Percentiles rank a stretch among this genome's conserved stretches.
phyloP scores from a whole-genome alignment of 495 filamentous ascomycete genomes.

The Parmelia sp. region DNA sequence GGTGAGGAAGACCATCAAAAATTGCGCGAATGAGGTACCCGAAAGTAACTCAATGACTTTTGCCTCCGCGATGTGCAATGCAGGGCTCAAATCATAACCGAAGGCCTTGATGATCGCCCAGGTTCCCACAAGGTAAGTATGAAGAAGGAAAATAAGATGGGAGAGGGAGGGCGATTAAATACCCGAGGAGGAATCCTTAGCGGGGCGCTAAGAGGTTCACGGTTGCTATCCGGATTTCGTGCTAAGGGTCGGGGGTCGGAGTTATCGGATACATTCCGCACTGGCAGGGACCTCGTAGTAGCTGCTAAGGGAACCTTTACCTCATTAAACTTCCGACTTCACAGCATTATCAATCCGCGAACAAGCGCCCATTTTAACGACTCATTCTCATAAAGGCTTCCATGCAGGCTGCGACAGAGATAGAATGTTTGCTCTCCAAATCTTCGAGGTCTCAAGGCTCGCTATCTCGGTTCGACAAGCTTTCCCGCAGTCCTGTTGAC shows the following conservation, averaged over 20 bases:
- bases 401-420: too few relatives aligned
- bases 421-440: too few relatives aligned
- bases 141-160: constrained; percentile 40
- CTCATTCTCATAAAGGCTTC: too few relatives aligned
- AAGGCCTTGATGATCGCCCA: constrained; percentile 56
- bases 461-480: too few relatives aligned
- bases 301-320: too few relatives aligned
- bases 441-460: too few relatives aligned
- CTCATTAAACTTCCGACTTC: too few relatives aligned
- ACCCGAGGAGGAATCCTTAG: not conserved
- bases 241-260: not conserved
- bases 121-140: constrained; percentile 70
- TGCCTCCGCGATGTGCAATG: constrained; percentile 72
- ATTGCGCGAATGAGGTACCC: constrained; percentile 64
- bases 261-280: too few relatives aligned
- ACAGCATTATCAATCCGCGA: too few relatives aligned
- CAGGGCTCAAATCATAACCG: constrained; percentile 58
- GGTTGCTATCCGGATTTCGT: not conserved
- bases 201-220: not conserved
- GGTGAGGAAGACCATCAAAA: constrained; percentile 52
- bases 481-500: too few relatives aligned
- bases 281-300: too few relatives aligned
- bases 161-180: constrained; percentile 1
- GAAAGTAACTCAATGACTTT: constrained; percentile 60
- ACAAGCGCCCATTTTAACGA: too few relatives aligned